Evolutionary conservation across 2,329 filamentous ascomycete genomes (phyloP).

Genomic region (Metarhizium sp.): DNA sequence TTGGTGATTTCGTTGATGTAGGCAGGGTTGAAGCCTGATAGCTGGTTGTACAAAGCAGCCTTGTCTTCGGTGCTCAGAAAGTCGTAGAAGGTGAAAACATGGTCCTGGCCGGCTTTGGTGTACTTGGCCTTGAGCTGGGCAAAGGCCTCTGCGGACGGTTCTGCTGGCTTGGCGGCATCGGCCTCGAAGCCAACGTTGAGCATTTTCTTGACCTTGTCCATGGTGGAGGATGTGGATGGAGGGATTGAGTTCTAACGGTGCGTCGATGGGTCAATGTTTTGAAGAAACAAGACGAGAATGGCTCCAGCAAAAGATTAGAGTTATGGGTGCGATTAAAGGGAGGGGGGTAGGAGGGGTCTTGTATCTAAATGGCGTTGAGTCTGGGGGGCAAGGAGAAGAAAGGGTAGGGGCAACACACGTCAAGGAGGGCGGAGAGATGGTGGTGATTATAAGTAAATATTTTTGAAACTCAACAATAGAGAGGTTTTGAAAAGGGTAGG

Average conservation of each 20-base stretch:
- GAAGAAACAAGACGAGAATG: background rate
- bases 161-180: constrained; percentile 25
- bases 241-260: no score
- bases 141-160: constrained; percentile 58
- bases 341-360: background rate
- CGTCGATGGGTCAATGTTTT: no score
- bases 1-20: constrained; percentile 84
- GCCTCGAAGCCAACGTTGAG: constrained; percentile 27
- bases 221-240: constrained; percentile 15
- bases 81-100: constrained; percentile 76
- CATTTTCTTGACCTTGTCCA: constrained; percentile 35
- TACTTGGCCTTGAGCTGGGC: constrained; percentile 62
- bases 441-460: background rate
- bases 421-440: background rate
- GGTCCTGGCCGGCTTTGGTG: constrained; percentile 68
- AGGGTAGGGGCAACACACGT: background rate
- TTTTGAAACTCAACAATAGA: no score
- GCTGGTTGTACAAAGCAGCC: constrained; percentile 69
- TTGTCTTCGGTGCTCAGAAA: constrained; percentile 65
- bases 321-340: background rate
- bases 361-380: background rate
- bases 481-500: no score
- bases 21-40: constrained; percentile 70
- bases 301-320: background rate
- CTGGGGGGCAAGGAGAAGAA: background rate